Conservation (phyloP, 1,284 basidiomycete species). For the Caloboletus inedulis region DNA sequence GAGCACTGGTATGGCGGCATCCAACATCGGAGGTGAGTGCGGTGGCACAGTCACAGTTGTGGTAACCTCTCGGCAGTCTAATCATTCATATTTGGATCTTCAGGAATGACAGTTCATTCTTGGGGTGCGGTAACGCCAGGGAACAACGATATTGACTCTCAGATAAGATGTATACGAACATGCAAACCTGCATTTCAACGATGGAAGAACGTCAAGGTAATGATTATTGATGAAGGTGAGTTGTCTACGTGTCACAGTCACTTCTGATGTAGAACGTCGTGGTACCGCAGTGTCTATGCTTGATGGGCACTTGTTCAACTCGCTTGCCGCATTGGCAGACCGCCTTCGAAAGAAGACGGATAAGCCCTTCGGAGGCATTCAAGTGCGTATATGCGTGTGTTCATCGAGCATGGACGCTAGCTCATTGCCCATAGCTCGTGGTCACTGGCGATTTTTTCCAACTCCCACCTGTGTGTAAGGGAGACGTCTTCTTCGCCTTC, state of each 20-base stretch:
- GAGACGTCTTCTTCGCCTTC: slow-evolving; percentile 59
- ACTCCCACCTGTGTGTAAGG: slow-evolving; percentile 67
- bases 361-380: slow-evolving; percentile 81
- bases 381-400: slow-evolving; percentile 42
- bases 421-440: slow-evolving; percentile 46
- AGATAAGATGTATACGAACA: slow-evolving; percentile 50
- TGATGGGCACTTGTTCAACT: slow-evolving; percentile 73
- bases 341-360: slow-evolving; percentile 52
- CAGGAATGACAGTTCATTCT: slow-evolving; percentile 69
- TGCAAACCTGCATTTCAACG: slow-evolving; percentile 57
- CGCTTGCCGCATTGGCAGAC: slow-evolving; percentile 50
- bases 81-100: neutral
- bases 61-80: neutral
- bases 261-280: neutral
- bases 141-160: slow-evolving; percentile 50
- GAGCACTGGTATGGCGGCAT: slow-evolving; percentile 67
- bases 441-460: slow-evolving; percentile 91
- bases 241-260: neutral
- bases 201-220: slow-evolving; percentile 65
- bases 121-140: slow-evolving; percentile 78
- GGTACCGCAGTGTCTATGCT: slow-evolving; percentile 75
- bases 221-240: slow-evolving; percentile 82
- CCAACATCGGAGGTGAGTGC: slow-evolving; percentile 70
- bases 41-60: neutral
- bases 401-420: neutral